Evolutionary conservation across 2,329 filamentous ascomycete genomes (phyloP), one percentile per base, ranked within the genome.

Genomic region (Pseudogymnoascus sp.): DNA sequence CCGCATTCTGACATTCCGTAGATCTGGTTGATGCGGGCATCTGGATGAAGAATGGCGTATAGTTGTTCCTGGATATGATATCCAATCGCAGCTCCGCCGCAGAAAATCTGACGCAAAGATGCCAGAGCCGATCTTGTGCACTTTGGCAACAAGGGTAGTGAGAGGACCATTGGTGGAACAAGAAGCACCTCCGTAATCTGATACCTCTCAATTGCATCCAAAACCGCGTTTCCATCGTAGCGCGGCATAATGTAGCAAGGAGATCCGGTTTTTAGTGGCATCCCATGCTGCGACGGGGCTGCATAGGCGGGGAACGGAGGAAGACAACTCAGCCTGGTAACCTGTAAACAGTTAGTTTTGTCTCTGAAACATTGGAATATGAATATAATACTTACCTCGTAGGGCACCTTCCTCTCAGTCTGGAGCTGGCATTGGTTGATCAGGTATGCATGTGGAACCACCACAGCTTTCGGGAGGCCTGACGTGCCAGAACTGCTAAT

Each of bases 181-280:
- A 88, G 77, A 4, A 79, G 77, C 29, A 92, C 74, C 64, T 81
- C 79, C 7, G 87, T 90, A 69, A 96, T 86, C 40, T 83, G 81
- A 75, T 84, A 90, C 60, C 79, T 82, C 71, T 90, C 79, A 17
- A 91, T 81, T 70, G 87, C 81, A 61, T 83, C 78, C 35, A 96
- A 79, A 80, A 92, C 86, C 71, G 85, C 81, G 63, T 85, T 70
- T 63, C 95, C 90, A 71, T 93, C 87, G 74, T 93, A 96, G 59
- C 83, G 82, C 3, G 83, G 77, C 89, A 96, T 93, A 64, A 95
- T 79, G 74, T 93, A 95, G 10, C 90, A 82, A 0, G 87, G 86
- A 1, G 84, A 76, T 23, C 79, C 77, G 56, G 81, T 73, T 5
- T 86, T 86, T 78, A 95, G 89, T 53, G 83, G 82, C 73, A 84